A percentile compares a stretch with the other conserved stretches of the same genome.
These are phyloP conservation scores for Sporobolomyces pararoseus DNA, from an alignment of 768 basidiomycete species.

Conservation along the genomic window DNA sequence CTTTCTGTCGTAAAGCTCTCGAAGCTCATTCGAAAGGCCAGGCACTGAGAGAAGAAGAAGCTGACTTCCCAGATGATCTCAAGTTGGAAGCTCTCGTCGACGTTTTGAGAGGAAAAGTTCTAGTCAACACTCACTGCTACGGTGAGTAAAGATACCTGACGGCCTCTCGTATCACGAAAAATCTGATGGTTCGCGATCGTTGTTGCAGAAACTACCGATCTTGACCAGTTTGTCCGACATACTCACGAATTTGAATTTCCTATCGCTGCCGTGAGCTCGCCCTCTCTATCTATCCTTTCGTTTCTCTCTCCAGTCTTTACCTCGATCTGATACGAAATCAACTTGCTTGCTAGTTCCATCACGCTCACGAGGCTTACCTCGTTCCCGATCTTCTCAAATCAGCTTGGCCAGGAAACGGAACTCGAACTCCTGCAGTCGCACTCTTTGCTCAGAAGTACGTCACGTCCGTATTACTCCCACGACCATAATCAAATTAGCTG, in stretches of 20 bases:
- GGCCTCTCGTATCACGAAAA: neutral
- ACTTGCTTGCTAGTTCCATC: no score
- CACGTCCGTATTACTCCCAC: no score
- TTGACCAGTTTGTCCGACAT: conserved; percentile 26
- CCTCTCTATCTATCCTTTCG: neutral
- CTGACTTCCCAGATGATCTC: conserved; percentile 62
- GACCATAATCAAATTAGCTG: no score
- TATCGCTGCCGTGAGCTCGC: conserved; percentile 55
- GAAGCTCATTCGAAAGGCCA: conserved; percentile 53
- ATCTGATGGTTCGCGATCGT: neutral
- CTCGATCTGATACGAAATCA: no score
- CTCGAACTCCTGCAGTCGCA: conserved; percentile 61
- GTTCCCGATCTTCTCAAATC: conserved; percentile 71
- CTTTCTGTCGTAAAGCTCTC: conserved; percentile 59
- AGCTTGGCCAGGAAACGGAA: conserved; percentile 59
- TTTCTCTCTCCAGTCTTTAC: no score
- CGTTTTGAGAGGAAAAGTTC: conserved; percentile 40
- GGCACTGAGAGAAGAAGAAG: conserved; percentile 45
- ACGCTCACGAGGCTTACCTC: conserved; percentile 75
- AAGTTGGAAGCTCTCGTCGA: conserved; percentile 42
- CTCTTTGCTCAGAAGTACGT: conserved; percentile 59
- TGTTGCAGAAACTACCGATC: conserved; percentile 21
- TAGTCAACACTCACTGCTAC: conserved; percentile 42
- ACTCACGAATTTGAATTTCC: conserved; percentile 79
- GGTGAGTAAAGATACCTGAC: neutral